Conservation (phyloP, 2,329 filamentous ascomycete genomes). For the Pochonia chlamydosporia region DNA sequence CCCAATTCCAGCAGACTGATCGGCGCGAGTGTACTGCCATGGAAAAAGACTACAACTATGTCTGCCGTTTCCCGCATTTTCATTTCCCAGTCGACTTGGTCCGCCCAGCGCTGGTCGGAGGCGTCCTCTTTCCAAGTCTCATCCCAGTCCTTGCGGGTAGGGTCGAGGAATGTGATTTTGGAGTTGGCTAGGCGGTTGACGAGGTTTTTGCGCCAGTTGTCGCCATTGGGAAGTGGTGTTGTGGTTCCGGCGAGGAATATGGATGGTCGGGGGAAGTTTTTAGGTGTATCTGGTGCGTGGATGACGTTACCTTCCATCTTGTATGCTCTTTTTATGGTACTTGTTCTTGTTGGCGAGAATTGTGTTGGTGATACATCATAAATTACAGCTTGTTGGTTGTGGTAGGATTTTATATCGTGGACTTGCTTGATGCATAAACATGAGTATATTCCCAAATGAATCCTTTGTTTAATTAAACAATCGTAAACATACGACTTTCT, state of each 20-base stretch:
- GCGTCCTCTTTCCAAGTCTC: neutral
- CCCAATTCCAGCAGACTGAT: slow-evolving; percentile 58
- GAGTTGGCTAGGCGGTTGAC: slow-evolving; percentile 46
- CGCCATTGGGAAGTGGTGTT: slow-evolving; percentile 30
- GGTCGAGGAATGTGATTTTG: slow-evolving; percentile 20
- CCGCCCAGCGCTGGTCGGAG: neutral
- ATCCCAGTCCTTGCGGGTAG: neutral
- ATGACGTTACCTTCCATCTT: slow-evolving; percentile 14
- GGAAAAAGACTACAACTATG: slow-evolving; percentile 52
- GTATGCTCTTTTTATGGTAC: neutral
- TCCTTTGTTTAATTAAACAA: no score
- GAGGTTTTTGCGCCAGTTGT: slow-evolving; percentile 45
- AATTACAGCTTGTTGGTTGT: no score
- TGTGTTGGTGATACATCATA: no score
- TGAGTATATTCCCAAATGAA: no score
- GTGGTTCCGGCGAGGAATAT: slow-evolving; percentile 58
- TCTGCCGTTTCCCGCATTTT: slow-evolving; percentile 46
- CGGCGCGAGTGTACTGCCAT: slow-evolving; percentile 44
- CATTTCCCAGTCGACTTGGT: slow-evolving; percentile 49
- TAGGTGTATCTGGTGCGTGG: slow-evolving; percentile 18
- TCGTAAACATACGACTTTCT: no score
- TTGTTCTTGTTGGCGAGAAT: neutral
- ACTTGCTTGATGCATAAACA: no score
- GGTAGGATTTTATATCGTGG: no score
- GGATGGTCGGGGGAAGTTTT: slow-evolving; percentile 17